Evolutionary conservation across 2,329 filamentous ascomycete species (phyloP).

Genomic region (Diaporthe australafricana): DNA sequence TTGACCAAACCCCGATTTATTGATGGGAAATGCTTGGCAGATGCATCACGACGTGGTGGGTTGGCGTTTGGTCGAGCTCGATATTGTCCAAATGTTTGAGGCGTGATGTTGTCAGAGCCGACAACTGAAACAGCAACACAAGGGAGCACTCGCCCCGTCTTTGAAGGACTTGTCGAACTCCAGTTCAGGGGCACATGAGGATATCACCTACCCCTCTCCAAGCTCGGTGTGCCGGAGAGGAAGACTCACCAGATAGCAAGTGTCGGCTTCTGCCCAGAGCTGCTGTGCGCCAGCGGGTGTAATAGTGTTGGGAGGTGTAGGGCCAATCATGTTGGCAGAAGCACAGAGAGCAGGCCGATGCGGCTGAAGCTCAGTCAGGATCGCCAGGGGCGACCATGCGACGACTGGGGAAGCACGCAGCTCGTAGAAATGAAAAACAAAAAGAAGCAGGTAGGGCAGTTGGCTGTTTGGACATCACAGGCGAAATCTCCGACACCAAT

Average conservation of each 20-base stretch:
- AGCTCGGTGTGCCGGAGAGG: background rate
- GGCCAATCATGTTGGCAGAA: constrained; percentile 3
- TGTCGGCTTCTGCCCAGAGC: constrained; percentile 2
- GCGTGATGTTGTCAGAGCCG: constrained; percentile 28
- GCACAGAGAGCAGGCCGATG: constrained; percentile 7
- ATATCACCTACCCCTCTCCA: constrained; percentile 9
- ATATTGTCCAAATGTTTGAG: constrained; percentile 5
- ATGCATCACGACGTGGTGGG: background rate
- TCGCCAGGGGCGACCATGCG: constrained; percentile 31
- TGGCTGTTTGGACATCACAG: constrained; percentile 16
- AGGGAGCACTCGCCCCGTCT: constrained; percentile 9
- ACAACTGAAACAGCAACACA: constrained; percentile 32
- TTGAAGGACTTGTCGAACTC: constrained; percentile 3
- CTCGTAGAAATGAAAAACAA: background rate
- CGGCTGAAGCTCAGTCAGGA: constrained; percentile 32
- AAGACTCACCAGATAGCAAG: background rate
- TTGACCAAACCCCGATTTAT: background rate
- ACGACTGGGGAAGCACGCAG: constrained; percentile 17
- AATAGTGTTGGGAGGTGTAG: constrained; percentile 3
- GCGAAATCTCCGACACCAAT: constrained; percentile 26
- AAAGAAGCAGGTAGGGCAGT: constrained; percentile 1
- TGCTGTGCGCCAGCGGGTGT: constrained; percentile 22
- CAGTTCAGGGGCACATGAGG: constrained; percentile 5
- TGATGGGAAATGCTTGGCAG: background rate
- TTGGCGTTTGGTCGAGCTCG: background rate